Evolutionary conservation across 2,329 filamentous ascomycete genomes (phyloP).

Genomic region (Talaromyces albobiverticillius): DNA sequence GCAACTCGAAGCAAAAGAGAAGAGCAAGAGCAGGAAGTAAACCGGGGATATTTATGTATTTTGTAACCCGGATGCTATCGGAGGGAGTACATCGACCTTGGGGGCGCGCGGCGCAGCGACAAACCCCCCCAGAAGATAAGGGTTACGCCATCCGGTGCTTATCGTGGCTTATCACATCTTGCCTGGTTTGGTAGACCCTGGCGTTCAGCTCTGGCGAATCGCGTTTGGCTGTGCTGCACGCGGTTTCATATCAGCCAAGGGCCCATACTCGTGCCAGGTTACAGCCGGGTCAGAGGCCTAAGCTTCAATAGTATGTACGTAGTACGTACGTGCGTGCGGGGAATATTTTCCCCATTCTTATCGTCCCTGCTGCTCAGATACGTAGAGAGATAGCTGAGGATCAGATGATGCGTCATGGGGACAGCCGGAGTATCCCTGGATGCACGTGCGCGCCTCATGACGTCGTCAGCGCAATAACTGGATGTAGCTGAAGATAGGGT

Average conservation of each 20-base stretch:
- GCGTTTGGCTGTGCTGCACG: not conserved
- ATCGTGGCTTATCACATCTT: not conserved
- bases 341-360: too few species aligned
- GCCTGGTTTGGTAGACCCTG: not conserved
- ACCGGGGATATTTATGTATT: not conserved
- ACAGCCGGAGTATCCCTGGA: too few species aligned
- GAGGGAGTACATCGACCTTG: not conserved
- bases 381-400: too few species aligned
- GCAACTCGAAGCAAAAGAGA: not conserved
- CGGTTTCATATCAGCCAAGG: not conserved
- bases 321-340: too few species aligned
- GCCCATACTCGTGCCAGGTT: not conserved
- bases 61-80: not conserved
- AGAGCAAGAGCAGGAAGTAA: not conserved
- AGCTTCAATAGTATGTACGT: not conserved
- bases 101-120: not conserved
- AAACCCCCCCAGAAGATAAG: not conserved
- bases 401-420: too few species aligned
- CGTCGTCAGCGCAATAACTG: too few species aligned
- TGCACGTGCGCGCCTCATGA: too few species aligned
- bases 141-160: not conserved
- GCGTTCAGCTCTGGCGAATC: not conserved
- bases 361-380: too few species aligned
- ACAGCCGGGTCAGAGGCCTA: not conserved
- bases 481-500: too few species aligned